phyloP scores from a whole-genome alignment of 495 filamentous ascomycete species.

The Lineolata rhizophorae region DNA sequence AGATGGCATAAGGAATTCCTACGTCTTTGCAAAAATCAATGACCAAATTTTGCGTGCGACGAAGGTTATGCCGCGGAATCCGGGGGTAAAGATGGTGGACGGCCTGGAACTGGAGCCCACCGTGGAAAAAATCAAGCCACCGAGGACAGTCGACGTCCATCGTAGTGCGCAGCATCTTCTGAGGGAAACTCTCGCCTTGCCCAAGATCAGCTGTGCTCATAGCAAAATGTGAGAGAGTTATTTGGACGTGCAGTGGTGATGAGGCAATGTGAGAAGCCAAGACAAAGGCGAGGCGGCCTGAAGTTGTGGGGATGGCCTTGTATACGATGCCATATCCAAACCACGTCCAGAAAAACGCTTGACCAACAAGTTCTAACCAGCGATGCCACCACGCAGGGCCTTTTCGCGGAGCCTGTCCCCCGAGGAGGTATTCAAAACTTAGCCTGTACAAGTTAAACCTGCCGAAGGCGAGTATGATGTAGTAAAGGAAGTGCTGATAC shows the following conservation, averaged over 20 bases:
- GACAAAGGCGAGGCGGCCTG: conserved; percentile 50
- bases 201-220: conserved; percentile 91
- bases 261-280: conserved; percentile 75
- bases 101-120: conserved; percentile 89
- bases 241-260: conserved; percentile 79
- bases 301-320: conserved; percentile 44
- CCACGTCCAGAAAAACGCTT: conserved; percentile 86
- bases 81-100: conserved; percentile 88
- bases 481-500: conserved; percentile 71
- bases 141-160: conserved; percentile 94
- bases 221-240: conserved; percentile 89
- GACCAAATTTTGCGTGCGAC: conserved; percentile 60
- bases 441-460: conserved; percentile 83
- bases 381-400: conserved; percentile 79
- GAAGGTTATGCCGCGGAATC: conserved; percentile 87
- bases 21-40: conserved; percentile 80
- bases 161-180: conserved; percentile 91
- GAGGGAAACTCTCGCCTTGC: conserved; percentile 71
- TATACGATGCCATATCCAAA: conserved; percentile 77
- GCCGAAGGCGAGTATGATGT: conserved; percentile 61
- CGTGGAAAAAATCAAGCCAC: conserved; percentile 95
- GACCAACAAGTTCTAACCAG: conserved; percentile 62
- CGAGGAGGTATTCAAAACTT: conserved; percentile 62
- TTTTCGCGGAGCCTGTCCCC: conserved; percentile 53
- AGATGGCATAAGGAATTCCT: conserved; percentile 80